Evolutionary conservation across 768 basidiomycete genomes (phyloP), one percentile per base, ranked within the genome.

Genomic region (Astraeus odoratus): DNA sequence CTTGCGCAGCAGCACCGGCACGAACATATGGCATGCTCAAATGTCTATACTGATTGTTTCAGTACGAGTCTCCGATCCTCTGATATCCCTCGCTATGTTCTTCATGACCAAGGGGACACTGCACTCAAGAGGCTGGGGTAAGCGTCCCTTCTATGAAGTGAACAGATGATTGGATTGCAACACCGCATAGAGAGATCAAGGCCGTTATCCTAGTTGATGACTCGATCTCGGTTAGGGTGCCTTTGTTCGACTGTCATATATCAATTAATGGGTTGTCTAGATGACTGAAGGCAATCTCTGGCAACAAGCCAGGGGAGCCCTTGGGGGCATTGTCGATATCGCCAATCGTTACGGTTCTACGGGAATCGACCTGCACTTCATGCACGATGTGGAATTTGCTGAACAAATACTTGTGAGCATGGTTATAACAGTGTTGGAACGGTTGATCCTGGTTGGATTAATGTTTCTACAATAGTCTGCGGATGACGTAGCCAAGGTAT

Each of bases 341-440:
- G 65, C 68, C 19, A 62, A 58, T 23, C 49, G 57, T 29, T 66
- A 68, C 39, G 69, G 64, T 12, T 59, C 62, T 8, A 67, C 61
- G 23, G 71, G 73, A 9, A 22, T 64, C 37, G 73, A 74, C 30
- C 56, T 74, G 10, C 61, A 70, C 49, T 73, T 73, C 53, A 62
- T 73, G 53, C 73, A 72, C 46, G 38, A 43, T 9, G 51, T 54
- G 24, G 57, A 51, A 44, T 67, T 59, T 45, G 67, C 57, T 5
- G 44, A 48, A 12, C 57, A 56, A 47, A 50, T 67, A 48, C 57
- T 44, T 52, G 61, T 54, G 33, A 47, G 33, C 18, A 5, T 26
- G 13, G n/a, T 15, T 1, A 7, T n/a, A n/a, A n/a, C 3, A 41
- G 9, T 6, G 5, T 46, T 39, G 18, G 24, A 2, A 1, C 9